These are phyloP conservation scores for Dothistroma pini DNA, from an alignment of 2,329 filamentous ascomycete species.

Conservation along the genomic window DNA sequence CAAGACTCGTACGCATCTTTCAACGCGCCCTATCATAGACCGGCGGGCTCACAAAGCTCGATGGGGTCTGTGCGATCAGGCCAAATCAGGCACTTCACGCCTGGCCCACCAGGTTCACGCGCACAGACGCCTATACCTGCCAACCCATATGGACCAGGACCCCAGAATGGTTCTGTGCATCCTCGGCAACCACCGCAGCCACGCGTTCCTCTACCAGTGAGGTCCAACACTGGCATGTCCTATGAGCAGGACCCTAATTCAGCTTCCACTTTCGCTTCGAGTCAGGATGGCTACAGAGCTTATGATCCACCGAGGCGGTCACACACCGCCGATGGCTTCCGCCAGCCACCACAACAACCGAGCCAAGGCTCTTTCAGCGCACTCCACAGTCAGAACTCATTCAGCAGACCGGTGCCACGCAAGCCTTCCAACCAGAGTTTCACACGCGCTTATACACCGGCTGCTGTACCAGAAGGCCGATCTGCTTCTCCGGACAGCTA, in stretches of 20 bases:
- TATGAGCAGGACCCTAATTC: constrained; percentile 14
- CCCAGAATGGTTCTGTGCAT: constrained; percentile 11
- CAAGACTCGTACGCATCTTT: constrained; percentile 27
- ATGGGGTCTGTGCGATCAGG: constrained; percentile 13
- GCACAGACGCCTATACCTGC: constrained; percentile 14
- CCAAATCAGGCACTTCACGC: constrained; percentile 9
- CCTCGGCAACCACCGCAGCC: constrained; percentile 14
- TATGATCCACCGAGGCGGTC: constrained; percentile 21
- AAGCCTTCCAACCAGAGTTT: constrained; percentile 15
- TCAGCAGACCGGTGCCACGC: constrained; percentile 20
- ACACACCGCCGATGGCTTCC: constrained; percentile 29
- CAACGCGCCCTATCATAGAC: constrained; percentile 21
- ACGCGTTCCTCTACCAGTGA: constrained; percentile 18
- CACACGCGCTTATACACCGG: constrained; percentile 17
- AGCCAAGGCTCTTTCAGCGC: constrained; percentile 25
- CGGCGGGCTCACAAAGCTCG: constrained; percentile 18
- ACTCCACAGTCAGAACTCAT: constrained; percentile 27
- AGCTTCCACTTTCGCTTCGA: constrained; percentile 11
- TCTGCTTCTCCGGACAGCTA: constrained; percentile 26
- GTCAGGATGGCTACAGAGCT: constrained; percentile 17
- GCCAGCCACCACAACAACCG: constrained; percentile 18
- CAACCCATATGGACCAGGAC: constrained; percentile 11
- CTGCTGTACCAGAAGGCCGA: constrained; percentile 7
- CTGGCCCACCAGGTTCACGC: constrained; percentile 8
- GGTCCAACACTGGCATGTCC: constrained; percentile 18